phyloP scores from a whole-genome alignment of 768 basidiomycete genomes.

The Tulasnella sp. region DNA sequence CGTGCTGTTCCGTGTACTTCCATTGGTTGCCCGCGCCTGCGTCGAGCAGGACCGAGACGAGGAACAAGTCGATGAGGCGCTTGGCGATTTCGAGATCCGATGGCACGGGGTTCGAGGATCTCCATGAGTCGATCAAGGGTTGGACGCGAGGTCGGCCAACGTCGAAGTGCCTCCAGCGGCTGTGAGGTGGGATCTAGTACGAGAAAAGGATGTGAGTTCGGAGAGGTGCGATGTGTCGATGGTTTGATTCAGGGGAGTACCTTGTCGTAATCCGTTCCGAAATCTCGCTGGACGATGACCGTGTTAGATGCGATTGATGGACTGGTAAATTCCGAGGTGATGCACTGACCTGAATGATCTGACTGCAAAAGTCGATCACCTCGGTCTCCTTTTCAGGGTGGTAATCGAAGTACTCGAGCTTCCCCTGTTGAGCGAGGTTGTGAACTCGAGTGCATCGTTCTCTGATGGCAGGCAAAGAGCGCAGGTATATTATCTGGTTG shows the following conservation, averaged over 20 bases:
- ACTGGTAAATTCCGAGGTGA: not conserved
- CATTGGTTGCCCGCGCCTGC: constrained; percentile 84
- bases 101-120: constrained; percentile 29
- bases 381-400: constrained; percentile 60
- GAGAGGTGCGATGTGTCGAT: not conserved
- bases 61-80: constrained; percentile 77
- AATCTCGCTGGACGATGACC: constrained; percentile 58
- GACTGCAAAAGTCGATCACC: constrained; percentile 61
- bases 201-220: not conserved
- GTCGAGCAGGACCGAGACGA: constrained; percentile 85
- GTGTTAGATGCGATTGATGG: not conserved
- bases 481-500: constrained; percentile 44
- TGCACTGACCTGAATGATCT: constrained; percentile 57
- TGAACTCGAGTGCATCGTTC: constrained; percentile 72
- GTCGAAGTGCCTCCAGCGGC: constrained; percentile 84
- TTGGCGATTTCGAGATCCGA: constrained; percentile 40
- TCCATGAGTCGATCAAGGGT: constrained; percentile 50
- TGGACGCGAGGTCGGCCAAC: constrained; percentile 51
- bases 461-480: constrained; percentile 80
- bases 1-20: constrained; percentile 51
- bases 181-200: constrained; percentile 78
- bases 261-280: constrained; percentile 50
- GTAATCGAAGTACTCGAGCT: constrained; percentile 79
- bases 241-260: constrained; percentile 27
- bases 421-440: constrained; percentile 58